A percentile compares a stretch with the other conserved stretches of the same genome.
phyloP scores from a whole-genome alignment of 2,329 filamentous ascomycete species.

The Ophiocordyceps camponoti-leonardi region DNA sequence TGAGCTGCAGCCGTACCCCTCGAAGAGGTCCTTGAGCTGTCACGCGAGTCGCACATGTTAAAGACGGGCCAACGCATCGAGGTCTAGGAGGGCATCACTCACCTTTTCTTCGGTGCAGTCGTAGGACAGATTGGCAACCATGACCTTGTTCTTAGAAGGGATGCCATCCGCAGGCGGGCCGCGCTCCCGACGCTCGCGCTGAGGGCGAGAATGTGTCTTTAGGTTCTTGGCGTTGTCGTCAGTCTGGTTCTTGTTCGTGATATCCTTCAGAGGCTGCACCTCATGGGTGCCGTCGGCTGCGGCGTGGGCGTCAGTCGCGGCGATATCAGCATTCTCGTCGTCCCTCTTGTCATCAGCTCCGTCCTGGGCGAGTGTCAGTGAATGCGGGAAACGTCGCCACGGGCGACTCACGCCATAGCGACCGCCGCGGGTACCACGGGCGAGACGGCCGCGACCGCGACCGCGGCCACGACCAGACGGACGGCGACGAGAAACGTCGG shows the following conservation, averaged over 20 bases:
- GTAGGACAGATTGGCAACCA: slow-evolving; percentile 98
- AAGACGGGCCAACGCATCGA: no score
- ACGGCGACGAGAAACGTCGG: slow-evolving; percentile 47
- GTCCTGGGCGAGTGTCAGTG: slow-evolving; percentile 8
- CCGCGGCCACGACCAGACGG: slow-evolving; percentile 49
- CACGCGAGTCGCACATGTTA: background rate
- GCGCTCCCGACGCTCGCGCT: slow-evolving; percentile 57
- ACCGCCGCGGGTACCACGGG: slow-evolving; percentile 44
- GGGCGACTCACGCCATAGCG: slow-evolving; percentile 19
- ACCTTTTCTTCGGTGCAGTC: slow-evolving; percentile 97
- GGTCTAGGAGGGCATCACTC: no score
- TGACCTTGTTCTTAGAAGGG: slow-evolving; percentile 98
- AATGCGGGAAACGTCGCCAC: background rate
- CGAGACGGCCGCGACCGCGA: slow-evolving; percentile 48
- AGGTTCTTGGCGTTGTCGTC: slow-evolving; percentile 43
- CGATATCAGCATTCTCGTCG: slow-evolving; percentile 18
- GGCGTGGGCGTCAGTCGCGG: slow-evolving; percentile 25
- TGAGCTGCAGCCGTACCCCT: slow-evolving; percentile 76
- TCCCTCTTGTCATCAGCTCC: slow-evolving; percentile 29
- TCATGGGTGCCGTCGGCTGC: slow-evolving; percentile 31
- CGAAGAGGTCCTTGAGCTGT: slow-evolving; percentile 94
- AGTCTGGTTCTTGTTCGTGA: slow-evolving; percentile 40
- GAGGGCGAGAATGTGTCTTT: slow-evolving; percentile 34
- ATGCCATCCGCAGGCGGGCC: slow-evolving; percentile 94
- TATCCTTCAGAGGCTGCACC: slow-evolving; percentile 41